A percentile compares a stretch with the other conserved stretches of the same genome.
phyloP scores from a whole-genome alignment of 192 early-diverging fungal genomes.

The Neocallimastix lanati region DNA sequence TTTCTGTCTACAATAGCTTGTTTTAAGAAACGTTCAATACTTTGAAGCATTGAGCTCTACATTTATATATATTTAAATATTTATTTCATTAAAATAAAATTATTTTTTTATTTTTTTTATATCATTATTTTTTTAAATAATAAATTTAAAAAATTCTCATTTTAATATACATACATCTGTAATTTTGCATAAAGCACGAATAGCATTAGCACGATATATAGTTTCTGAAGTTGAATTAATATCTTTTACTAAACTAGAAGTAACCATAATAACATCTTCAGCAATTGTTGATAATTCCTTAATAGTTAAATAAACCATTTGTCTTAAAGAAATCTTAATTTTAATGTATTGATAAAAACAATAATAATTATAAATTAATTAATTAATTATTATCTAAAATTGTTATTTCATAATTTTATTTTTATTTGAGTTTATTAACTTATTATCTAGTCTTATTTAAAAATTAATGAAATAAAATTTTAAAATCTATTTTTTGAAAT shows the following conservation, averaged over 20 bases:
- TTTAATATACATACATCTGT: slow-evolving; percentile 81
- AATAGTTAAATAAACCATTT: slow-evolving; percentile 94
- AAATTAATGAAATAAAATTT: too few species aligned
- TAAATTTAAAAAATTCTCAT: too few species aligned
- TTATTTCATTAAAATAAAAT: too few species aligned
- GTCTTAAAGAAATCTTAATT: slow-evolving; percentile 66
- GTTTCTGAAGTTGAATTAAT: slow-evolving; percentile 86
- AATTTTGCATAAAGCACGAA: slow-evolving; percentile 85
- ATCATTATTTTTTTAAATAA: too few species aligned
- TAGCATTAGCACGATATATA: slow-evolving; percentile 83
- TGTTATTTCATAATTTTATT: too few species aligned
- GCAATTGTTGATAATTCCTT: slow-evolving; percentile 86
- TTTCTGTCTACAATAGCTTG: slow-evolving; percentile 91
- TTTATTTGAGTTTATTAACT: too few species aligned
- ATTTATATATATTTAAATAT: not conserved
- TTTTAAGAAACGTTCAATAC: slow-evolving; percentile 91
- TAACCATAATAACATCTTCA: slow-evolving; percentile 96
- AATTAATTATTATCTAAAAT: too few species aligned
- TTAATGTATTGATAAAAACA: not conserved
- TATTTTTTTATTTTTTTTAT: too few species aligned
- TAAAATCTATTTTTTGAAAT: too few species aligned
- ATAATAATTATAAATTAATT: too few species aligned
- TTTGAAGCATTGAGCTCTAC: slow-evolving; percentile 80
- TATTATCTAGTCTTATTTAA: too few species aligned
- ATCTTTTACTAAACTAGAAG: slow-evolving; percentile 83